Percentiles rank a stretch among this genome's conserved stretches.
These are phyloP conservation scores for Acidiella bohemica DNA, from an alignment of 495 filamentous ascomycete genomes.

Conservation along the genomic window DNA sequence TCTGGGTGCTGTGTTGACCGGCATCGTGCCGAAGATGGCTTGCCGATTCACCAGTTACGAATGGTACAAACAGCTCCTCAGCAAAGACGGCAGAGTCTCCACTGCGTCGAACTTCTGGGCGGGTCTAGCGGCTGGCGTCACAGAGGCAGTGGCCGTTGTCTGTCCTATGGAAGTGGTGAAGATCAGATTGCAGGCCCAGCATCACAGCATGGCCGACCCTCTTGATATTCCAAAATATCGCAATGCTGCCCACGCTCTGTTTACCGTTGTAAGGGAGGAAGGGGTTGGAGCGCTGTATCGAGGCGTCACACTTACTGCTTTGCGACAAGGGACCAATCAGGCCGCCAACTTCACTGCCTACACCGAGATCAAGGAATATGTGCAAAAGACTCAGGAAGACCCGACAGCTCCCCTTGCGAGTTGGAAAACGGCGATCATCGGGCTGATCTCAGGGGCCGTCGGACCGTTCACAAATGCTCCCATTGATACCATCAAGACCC, in stretches of 20 bases:
- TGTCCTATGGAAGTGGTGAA: constrained; percentile 99
- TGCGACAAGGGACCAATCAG: constrained; percentile 93
- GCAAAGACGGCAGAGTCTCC: constrained; percentile 51
- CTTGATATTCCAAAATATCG: constrained; percentile 90
- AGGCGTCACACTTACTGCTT: constrained; percentile 81
- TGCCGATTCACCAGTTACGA: constrained; percentile 98
- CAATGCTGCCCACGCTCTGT: constrained; percentile 89
- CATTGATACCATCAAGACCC: constrained; percentile 98
- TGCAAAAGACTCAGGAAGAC: constrained; percentile 50
- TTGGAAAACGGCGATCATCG: constrained; percentile 84
- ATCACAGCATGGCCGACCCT: constrained; percentile 88
- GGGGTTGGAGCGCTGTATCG: constrained; percentile 77
- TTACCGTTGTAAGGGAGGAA: constrained; percentile 85
- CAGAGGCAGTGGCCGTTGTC: constrained; percentile 88
- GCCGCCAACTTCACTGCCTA: constrained; percentile 98
- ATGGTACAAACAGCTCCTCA: constrained; percentile 72
- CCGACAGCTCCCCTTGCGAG: constrained; percentile 51
- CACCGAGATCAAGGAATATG: constrained; percentile 70
- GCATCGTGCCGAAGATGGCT: constrained; percentile 98
- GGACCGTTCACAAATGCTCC: constrained; percentile 92
- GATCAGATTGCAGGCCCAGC: constrained; percentile 92
- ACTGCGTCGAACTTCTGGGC: constrained; percentile 74
- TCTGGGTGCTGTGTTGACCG: constrained; percentile 85
- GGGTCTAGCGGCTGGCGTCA: constrained; percentile 83
- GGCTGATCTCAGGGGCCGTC: constrained; percentile 84